Percentiles rank a stretch among this genome's conserved stretches.
Evolutionary conservation across 805 yeast genomes (phyloP).

Genomic region (Jamesozyma piceae): DNA sequence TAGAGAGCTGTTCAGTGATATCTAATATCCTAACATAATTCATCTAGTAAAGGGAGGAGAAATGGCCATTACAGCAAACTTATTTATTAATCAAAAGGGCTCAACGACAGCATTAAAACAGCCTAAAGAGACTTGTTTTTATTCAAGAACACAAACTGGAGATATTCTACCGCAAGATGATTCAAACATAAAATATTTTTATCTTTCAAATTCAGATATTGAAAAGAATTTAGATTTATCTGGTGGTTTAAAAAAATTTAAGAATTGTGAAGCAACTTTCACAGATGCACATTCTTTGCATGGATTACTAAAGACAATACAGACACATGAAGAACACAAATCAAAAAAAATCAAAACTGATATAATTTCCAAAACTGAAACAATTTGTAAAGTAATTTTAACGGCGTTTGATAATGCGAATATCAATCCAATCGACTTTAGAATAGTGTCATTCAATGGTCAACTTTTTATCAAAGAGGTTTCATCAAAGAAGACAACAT

Average conservation of each 20-base stretch:
- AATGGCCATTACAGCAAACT: constrained; percentile 25
- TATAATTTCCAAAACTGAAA: constrained; percentile 76
- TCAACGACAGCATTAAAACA: constrained; percentile 65
- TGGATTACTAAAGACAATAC: constrained; percentile 48
- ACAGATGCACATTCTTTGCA: constrained; percentile 35
- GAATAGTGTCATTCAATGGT: constrained; percentile 64
- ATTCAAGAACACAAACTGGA: constrained; percentile 51
- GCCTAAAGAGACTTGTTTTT: constrained; percentile 73
- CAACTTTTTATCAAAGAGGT: constrained; percentile 53
- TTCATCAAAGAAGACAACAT: constrained; percentile 5
- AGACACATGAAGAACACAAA: constrained; percentile 41
- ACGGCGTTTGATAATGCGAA: constrained; percentile 42
- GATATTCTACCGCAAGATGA: constrained; percentile 42
- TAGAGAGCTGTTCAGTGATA: too few relatives aligned
- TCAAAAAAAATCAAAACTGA: constrained; percentile 43
- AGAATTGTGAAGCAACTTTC: constrained; percentile 44
- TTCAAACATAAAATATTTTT: constrained; percentile 57
- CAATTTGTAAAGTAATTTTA: constrained; percentile 58
- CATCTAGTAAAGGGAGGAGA: too few relatives aligned
- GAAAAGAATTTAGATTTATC: constrained; percentile 53
- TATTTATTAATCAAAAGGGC: constrained; percentile 38
- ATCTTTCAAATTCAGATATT: constrained; percentile 66
- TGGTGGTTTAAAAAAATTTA: constrained; percentile 54
- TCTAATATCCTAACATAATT: too few relatives aligned
- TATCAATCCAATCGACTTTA: constrained; percentile 47